Evolutionary conservation across 305 asterid species (phyloP).

Genomic region (Fraxinus floribunda): DNA sequence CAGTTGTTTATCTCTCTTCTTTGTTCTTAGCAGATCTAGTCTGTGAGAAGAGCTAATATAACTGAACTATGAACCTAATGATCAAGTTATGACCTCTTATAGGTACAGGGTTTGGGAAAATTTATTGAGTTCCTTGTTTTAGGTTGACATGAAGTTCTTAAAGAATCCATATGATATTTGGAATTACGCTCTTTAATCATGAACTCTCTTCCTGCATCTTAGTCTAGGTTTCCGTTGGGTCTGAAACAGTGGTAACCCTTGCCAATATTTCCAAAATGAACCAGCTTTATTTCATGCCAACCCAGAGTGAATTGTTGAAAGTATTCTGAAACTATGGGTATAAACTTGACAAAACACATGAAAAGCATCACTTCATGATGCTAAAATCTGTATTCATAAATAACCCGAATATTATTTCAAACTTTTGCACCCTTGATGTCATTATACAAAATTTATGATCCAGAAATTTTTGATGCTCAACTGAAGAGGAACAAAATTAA

Average conservation of each 20-base stretch:
- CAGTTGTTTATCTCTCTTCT: not conserved
- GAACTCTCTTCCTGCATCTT: not conserved
- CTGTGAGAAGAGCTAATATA: not conserved
- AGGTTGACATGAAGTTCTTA: not conserved
- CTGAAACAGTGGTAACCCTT: not conserved
- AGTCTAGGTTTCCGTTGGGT: not conserved
- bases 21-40: not conserved
- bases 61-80: too few species aligned
- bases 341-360: slow-evolving; percentile 1
- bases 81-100: not conserved
- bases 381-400: slow-evolving; percentile 19
- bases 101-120: not conserved
- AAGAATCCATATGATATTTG: not conserved
- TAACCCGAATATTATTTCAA: slow-evolving; percentile 6
- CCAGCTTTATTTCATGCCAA: not conserved
- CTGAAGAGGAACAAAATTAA: slow-evolving; percentile 20
- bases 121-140: not conserved
- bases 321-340: not conserved
- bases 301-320: not conserved
- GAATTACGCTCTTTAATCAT: not conserved
- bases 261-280: not conserved
- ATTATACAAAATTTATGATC: slow-evolving; percentile 18
- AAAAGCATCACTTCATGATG: slow-evolving; percentile 7
- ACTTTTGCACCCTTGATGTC: slow-evolving; percentile 5
- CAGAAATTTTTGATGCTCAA: slow-evolving; percentile 18